Evolutionary conservation across 208 protist genomes (phyloP).

Genomic region (Borovskyia barvae): DNA sequence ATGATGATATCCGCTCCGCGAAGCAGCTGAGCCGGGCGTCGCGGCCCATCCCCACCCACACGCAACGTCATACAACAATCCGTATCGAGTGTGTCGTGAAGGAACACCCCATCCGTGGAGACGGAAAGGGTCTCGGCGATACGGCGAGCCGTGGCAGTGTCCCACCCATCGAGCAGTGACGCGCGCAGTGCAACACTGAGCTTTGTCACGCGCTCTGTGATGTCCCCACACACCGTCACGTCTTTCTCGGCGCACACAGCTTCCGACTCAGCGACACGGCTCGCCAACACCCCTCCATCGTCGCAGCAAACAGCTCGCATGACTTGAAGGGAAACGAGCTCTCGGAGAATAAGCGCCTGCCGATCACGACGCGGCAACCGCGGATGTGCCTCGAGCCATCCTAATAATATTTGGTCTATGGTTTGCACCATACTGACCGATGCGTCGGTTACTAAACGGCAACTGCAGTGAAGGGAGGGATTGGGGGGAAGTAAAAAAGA

Average conservation of each 20-base stretch:
- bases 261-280: background rate
- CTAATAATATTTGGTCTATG: conserved; percentile 17
- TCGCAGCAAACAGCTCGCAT: background rate
- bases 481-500: too few species aligned
- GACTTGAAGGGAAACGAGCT: conserved; percentile 16
- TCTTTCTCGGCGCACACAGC: background rate
- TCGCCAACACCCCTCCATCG: background rate
- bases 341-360: conserved; percentile 20
- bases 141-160: conserved; percentile 20
- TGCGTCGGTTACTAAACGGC: too few species aligned
- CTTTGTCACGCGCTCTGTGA: conserved; percentile 4
- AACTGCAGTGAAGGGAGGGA: too few species aligned
- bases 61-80: conserved; percentile 31
- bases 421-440: conserved; percentile 17
- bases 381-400: conserved; percentile 17
- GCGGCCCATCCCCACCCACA: conserved; percentile 17
- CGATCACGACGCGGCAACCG: conserved; percentile 23
- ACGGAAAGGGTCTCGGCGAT: conserved; percentile 27
- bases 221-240: too few species aligned
- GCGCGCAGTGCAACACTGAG: conserved; percentile 12
- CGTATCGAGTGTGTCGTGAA: conserved; percentile 21
- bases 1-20: conserved; percentile 40
- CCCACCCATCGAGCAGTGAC: conserved; percentile 24
- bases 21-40: conserved; percentile 5
- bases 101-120: conserved; percentile 22